phyloP scores from a whole-genome alignment of 1,139 yeast species.

The Diutina sp. region DNA sequence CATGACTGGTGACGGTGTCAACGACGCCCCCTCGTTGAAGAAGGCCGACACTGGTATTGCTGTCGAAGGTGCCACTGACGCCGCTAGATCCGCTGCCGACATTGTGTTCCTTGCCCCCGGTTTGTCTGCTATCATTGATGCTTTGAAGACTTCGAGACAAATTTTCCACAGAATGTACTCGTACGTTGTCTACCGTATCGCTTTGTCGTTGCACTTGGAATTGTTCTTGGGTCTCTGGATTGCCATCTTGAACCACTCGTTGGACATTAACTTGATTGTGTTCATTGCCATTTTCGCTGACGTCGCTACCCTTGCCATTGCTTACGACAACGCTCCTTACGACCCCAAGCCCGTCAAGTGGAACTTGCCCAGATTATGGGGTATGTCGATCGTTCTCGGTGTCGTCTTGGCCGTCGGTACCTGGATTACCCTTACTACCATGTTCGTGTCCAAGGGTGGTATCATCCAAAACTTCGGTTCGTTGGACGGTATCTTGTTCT shows the following conservation, averaged over 20 bases:
- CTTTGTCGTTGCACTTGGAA: conserved; percentile 86
- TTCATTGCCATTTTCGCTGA: conserved; percentile 93
- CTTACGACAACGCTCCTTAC: conserved; percentile 96
- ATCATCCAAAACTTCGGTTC: conserved; percentile 91
- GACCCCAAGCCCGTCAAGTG: conserved; percentile 96
- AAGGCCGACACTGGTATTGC: conserved; percentile 97
- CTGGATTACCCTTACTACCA: conserved; percentile 85
- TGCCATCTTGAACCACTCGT: conserved; percentile 76
- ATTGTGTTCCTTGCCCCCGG: conserved; percentile 95
- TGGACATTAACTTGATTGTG: conserved; percentile 79
- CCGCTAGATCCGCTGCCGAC: conserved; percentile 94
- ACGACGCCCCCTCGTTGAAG: conserved; percentile 93
- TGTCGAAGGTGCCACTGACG: conserved; percentile 94
- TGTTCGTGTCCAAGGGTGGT: conserved; percentile 72
- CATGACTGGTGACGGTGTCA: conserved; percentile 98
- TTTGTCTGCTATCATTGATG: conserved; percentile 89
- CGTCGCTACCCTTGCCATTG: conserved; percentile 91
- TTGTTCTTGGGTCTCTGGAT: conserved; percentile 88
- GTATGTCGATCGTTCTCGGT: conserved; percentile 84
- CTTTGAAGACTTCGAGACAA: conserved; percentile 87
- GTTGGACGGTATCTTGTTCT: conserved; percentile 81
- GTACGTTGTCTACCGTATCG: conserved; percentile 92
- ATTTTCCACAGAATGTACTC: conserved; percentile 98
- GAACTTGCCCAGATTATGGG: conserved; percentile 97
- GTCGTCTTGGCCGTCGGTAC: conserved; percentile 75